Evolutionary conservation across 495 filamentous ascomycete genomes (phyloP).

Genomic region (Viridothelium virens): DNA sequence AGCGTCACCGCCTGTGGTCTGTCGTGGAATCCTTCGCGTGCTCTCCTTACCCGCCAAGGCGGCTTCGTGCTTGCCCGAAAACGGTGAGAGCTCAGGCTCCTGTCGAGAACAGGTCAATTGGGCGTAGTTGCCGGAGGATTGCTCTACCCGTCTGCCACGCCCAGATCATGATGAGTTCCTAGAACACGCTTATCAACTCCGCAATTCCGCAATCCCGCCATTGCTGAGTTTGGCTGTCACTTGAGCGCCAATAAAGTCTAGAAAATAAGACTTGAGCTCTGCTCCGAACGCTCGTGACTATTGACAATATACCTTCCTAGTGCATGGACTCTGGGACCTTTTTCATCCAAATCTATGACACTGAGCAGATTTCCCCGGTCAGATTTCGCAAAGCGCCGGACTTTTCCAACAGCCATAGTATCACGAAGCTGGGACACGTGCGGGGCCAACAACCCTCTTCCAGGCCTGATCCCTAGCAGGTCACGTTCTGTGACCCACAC

Average conservation of each 20-base stretch:
- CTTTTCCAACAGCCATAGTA: conserved; percentile 1
- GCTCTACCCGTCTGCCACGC: not conserved
- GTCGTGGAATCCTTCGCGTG: not conserved
- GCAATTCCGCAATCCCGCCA: not conserved
- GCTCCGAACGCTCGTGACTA: not conserved
- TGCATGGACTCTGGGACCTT: not conserved
- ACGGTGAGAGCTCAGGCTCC: not conserved
- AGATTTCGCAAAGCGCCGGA: not conserved
- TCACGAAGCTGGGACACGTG: conserved; percentile 7
- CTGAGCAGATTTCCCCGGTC: conserved; percentile 1
- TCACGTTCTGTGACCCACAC: not conserved
- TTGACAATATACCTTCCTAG: not conserved
- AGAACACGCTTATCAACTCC: conserved; percentile 5
- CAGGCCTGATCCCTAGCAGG: not conserved
- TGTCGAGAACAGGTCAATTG: not conserved
- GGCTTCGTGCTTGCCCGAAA: not conserved
- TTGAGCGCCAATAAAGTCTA: no score
- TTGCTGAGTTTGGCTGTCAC: no score
- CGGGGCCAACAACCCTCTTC: not conserved
- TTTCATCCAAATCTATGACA: not conserved
- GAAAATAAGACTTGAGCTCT: not conserved
- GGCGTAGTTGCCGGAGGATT: not conserved
- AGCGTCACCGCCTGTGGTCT: conserved; percentile 6
- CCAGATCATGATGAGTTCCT: not conserved
- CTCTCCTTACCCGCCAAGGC: not conserved